Conservation (phyloP, 345 rosid genomes). For the Schrenkiella parvula region DNA sequence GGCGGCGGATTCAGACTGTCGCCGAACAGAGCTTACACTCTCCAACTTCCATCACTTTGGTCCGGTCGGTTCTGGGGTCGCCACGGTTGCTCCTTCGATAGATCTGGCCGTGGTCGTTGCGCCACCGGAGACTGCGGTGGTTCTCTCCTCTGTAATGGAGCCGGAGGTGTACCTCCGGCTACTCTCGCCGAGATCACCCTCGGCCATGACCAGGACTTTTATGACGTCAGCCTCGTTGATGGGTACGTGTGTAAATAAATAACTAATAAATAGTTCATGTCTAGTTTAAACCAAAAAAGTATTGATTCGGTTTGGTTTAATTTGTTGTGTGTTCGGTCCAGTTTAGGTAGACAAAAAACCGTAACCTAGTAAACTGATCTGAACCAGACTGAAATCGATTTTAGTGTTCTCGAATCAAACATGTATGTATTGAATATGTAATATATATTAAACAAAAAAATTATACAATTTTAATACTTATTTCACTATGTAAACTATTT, state of each 20-base stretch:
- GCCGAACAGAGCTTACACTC: conserved; percentile 24
- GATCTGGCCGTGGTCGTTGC: conserved; percentile 36
- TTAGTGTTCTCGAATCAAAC: background rate
- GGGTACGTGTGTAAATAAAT: conserved; percentile 19
- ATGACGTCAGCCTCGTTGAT: conserved; percentile 50
- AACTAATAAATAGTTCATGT: background rate
- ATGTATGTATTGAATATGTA: too few species aligned
- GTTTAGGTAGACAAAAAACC: background rate
- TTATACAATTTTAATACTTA: too few species aligned
- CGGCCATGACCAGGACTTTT: conserved; percentile 37
- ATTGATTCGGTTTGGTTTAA: background rate
- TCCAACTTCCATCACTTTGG: conserved; percentile 38
- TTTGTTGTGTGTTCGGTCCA: background rate
- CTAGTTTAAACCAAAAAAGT: background rate
- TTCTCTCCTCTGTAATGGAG: conserved; percentile 34
- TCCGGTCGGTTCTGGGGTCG: conserved; percentile 56
- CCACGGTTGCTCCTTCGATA: conserved; percentile 36
- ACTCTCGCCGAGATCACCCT: conserved; percentile 50
- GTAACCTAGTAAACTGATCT: background rate
- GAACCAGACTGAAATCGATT: background rate
- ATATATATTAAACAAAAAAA: too few species aligned
- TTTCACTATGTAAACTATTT: too few species aligned
- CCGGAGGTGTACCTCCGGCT: conserved; percentile 46
- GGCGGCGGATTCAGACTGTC: conserved; percentile 38
- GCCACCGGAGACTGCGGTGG: conserved; percentile 45